These are phyloP conservation scores for Solanum bukasovii DNA, from an alignment of 257 asterid genomes.

Conservation along the genomic window DNA sequence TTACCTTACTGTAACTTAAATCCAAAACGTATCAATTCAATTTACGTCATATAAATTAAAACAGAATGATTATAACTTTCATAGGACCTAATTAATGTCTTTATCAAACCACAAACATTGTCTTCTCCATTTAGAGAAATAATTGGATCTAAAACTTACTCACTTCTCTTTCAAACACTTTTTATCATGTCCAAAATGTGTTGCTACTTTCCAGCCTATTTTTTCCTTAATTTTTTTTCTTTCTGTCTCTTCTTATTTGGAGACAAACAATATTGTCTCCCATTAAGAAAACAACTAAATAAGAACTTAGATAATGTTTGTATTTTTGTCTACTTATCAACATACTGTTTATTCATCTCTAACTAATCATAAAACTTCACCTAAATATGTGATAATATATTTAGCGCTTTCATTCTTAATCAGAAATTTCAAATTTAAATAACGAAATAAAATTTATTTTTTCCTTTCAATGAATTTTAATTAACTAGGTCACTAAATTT, in stretches of 20 bases:
- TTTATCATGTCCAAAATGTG: neutral
- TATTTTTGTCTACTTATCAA: neutral
- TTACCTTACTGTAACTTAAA: fast-evolving
- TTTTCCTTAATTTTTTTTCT: neutral
- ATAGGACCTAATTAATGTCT: neutral
- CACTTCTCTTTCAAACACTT: neutral
- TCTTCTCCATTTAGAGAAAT: neutral
- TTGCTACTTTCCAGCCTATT: neutral
- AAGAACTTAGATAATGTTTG: neutral
- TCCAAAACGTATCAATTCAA: neutral
- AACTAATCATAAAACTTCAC: neutral
- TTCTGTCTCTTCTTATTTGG: neutral
- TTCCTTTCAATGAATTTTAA: neutral
- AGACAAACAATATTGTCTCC: neutral
- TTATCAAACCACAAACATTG: neutral
- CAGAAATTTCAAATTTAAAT: neutral
- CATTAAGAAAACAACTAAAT: neutral
- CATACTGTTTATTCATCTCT: neutral
- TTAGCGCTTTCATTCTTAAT: neutral
- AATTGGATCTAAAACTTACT: neutral
- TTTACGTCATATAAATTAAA: neutral
- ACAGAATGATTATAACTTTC: neutral
- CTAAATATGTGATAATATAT: neutral
- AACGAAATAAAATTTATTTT: neutral
- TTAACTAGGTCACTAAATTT: neutral